phyloP scores from a whole-genome alignment of 2,329 filamentous ascomycete species.

The Penicillium fuscoglaucum region DNA sequence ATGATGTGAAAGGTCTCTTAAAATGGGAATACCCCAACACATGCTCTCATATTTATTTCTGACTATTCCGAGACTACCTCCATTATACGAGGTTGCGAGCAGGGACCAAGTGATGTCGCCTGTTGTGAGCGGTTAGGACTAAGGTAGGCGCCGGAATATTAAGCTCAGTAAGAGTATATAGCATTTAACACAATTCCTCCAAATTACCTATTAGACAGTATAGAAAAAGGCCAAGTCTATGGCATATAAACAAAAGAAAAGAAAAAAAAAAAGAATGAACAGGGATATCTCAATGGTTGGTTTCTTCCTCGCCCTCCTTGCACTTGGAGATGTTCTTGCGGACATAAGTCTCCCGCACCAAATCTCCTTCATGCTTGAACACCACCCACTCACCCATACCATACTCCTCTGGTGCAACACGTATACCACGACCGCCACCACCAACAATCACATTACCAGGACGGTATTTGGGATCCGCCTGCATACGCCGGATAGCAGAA shows the following conservation, averaged over 20 bases:
- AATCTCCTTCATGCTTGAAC: conserved; percentile 63
- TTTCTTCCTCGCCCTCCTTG: conserved; percentile 25
- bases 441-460: conserved; percentile 80
- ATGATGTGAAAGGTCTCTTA: neutral
- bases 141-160: no score
- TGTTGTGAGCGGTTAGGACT: no score
- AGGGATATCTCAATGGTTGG: neutral
- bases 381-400: conserved; percentile 74
- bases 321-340: conserved; percentile 42
- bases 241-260: neutral
- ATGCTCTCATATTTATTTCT: neutral
- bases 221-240: neutral
- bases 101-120: neutral
- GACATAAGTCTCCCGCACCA: conserved; percentile 68
- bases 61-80: neutral
- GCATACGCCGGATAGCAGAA: conserved; percentile 72
- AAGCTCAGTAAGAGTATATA: neutral
- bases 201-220: conserved; percentile 6
- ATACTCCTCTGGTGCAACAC: conserved; percentile 58
- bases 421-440: conserved; percentile 70
- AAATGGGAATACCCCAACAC: neutral
- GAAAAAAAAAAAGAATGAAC: neutral
- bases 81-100: neutral
- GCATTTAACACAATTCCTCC: neutral
- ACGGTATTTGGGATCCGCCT: conserved; percentile 62